Conservation (phyloP, 768 basidiomycete genomes). For the Sarcodon aspratus region DNA sequence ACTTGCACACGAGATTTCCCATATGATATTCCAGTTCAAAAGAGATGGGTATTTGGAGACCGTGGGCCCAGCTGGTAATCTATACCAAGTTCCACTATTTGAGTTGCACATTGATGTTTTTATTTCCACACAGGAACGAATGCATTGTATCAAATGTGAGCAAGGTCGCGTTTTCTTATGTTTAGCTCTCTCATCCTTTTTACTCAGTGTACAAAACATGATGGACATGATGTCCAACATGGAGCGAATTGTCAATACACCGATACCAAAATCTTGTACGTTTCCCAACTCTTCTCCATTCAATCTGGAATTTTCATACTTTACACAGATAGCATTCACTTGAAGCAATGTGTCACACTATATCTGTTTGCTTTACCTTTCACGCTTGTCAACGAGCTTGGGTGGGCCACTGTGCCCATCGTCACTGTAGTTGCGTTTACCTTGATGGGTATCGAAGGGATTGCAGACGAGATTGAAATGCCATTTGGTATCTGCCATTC, state of each 20-base stretch:
- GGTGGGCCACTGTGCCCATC: constrained; percentile 77
- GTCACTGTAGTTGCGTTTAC: constrained; percentile 84
- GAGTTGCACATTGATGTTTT: not conserved
- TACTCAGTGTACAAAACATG: constrained; percentile 59
- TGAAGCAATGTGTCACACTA: constrained; percentile 91
- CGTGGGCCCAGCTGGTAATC: constrained; percentile 74
- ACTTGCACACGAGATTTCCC: constrained; percentile 72
- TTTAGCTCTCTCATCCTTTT: constrained; percentile 1
- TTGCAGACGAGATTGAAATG: constrained; percentile 91
- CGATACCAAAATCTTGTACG: constrained; percentile 68
- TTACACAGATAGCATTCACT: constrained; percentile 68
- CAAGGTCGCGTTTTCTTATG: constrained; percentile 1
- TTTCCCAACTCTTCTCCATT: constrained; percentile 3
- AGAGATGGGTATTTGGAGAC: constrained; percentile 78
- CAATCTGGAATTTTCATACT: constrained; percentile 1
- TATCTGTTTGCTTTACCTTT: constrained; percentile 89
- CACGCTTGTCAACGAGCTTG: constrained; percentile 71
- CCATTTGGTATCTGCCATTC: constrained; percentile 59
- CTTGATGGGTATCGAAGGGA: constrained; percentile 92
- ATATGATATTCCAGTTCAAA: constrained; percentile 61
- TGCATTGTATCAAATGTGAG: constrained; percentile 59
- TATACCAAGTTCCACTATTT: too few relatives aligned
- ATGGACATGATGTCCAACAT: constrained; percentile 77
- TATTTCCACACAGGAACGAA: constrained; percentile 44
- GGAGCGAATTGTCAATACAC: constrained; percentile 88